Evolutionary conservation across 192 early-diverging fungal species (phyloP).

Genomic region (Jimgerdemannia lactiflua): DNA sequence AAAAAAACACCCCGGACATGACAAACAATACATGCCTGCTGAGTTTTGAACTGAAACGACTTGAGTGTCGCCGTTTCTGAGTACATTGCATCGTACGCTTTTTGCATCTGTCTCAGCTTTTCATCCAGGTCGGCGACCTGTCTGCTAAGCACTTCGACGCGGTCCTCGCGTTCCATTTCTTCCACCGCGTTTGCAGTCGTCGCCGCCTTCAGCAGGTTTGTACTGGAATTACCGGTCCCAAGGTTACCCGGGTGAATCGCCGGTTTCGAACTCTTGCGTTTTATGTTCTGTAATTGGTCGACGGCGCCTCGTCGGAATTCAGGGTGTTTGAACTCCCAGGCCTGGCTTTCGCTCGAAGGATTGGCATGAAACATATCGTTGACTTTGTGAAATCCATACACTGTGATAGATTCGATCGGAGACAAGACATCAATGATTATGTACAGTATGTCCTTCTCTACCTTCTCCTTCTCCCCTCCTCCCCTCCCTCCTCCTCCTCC

Average conservation of each 20-base stretch:
- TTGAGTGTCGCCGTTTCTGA: too few species aligned
- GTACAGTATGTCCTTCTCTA: too few species aligned
- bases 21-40: too few species aligned
- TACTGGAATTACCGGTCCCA: too few species aligned
- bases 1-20: too few species aligned
- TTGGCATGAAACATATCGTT: constrained; percentile 53
- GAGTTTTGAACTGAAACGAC: too few species aligned
- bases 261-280: constrained; percentile 30
- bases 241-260: background rate
- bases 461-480: too few species aligned
- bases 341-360: constrained; percentile 59
- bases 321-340: constrained; percentile 90
- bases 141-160: background rate
- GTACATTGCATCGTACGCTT: background rate
- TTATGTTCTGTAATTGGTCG: constrained; percentile 41
- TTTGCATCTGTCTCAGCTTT: background rate
- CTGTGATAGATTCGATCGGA: constrained; percentile 14
- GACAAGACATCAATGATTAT: too few species aligned
- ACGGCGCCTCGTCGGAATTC: constrained; percentile 69
- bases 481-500: too few species aligned
- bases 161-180: background rate
- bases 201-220: too few species aligned
- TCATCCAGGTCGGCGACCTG: background rate
- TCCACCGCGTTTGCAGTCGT: background rate
- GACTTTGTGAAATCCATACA: constrained; percentile 52